These are phyloP conservation scores for Wickerhamomyces ciferrii DNA, from an alignment of 805 yeast species.

Conservation along the genomic window DNA sequence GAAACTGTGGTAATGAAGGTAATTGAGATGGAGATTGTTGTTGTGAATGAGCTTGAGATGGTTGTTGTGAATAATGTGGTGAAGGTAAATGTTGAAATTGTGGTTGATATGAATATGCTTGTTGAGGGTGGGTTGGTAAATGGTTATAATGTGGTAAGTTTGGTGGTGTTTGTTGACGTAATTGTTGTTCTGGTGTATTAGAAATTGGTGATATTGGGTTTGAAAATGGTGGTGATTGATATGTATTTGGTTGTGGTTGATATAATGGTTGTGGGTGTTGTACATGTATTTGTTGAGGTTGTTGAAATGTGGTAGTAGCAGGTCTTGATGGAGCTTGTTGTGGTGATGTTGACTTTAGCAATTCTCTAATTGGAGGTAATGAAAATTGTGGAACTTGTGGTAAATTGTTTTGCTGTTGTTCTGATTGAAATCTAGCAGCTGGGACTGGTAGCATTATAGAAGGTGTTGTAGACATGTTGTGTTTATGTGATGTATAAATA, in stretches of 20 bases:
- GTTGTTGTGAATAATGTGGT: background rate
- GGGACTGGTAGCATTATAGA: background rate
- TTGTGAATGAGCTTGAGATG: background rate
- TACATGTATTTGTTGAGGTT: background rate
- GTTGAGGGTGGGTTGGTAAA: background rate
- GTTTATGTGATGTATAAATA: no score
- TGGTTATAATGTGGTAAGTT: background rate
- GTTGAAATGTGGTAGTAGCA: no score
- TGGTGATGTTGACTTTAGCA: constrained; percentile 5
- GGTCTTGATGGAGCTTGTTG: constrained; percentile 12
- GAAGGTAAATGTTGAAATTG: background rate
- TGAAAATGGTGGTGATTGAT: background rate
- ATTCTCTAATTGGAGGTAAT: constrained; percentile 7
- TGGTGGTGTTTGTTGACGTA: background rate
- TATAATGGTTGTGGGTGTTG: background rate
- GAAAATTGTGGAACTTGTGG: constrained; percentile 1
- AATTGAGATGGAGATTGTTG: background rate
- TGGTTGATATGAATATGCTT: background rate
- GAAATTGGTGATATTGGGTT: background rate
- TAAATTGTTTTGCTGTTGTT: background rate
- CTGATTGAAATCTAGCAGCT: background rate
- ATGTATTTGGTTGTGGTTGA: background rate
- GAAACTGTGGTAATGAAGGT: constrained; percentile 1
- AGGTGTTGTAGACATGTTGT: background rate
- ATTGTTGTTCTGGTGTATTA: background rate